Evolutionary conservation across 192 early-diverging fungal genomes (phyloP), one percentile per base, ranked within the genome.

Genomic region (Entophlyctis helioformis): DNA sequence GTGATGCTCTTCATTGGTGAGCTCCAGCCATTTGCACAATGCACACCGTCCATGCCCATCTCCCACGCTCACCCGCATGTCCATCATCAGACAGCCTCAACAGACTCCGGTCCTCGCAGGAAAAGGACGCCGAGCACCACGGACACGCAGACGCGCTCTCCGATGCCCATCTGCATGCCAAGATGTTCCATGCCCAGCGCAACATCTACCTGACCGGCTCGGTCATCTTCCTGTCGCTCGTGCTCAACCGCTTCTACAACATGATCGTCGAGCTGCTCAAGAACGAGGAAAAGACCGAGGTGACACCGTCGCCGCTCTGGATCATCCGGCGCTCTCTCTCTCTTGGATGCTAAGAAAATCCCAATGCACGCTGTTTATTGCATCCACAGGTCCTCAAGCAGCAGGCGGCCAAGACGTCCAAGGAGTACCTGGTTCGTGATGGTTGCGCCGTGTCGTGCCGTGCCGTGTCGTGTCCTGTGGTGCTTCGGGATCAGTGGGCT

Each of bases 191-290:
- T 24, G 62, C 59, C n/a, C 62, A 63, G 48, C 22, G 62, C n/a
- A 63, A 63, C 35, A 46, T 63, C 42, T 63, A 63, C 40, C 42
- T 63, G 12, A 63, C 62, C 12, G 62, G 62, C 9, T 59, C 62
- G 1, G 62, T 63, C 0, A 25, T 63, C 3, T 63, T 63, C 26
- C 42, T 63, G 12, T 58, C 56, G 15, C 28, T 63, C 18, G 36
- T 63, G 2, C 34, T 63, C 16, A 51, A 57, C 48, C 62, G 62
- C 23, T 63, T 58, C 39, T 37, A 53, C 33, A 34, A 45, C 15
- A 49, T 63, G 48, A 43, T 63, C 38, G 20, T 50, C 18, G 62
- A 63, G 40, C 42, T 63, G 47, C 21, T 48, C 20, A 37, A 23
- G 38, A 58, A 53, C 21, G 62, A 63, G 36, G 39, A 37, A 43